Evolutionary conservation across 257 asterid species (phyloP).

Genomic region (Solanum neorickii): DNA sequence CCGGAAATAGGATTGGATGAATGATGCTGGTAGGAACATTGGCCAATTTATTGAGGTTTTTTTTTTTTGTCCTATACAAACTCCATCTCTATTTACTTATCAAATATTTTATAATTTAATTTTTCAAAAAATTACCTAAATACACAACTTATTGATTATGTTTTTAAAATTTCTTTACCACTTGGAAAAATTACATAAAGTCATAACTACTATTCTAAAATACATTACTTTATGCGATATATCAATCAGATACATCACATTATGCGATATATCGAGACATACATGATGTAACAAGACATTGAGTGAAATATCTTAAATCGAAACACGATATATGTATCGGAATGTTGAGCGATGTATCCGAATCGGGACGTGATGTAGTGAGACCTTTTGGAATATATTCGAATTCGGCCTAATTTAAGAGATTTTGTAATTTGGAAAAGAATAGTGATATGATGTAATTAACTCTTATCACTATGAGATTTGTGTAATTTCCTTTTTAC

Average conservation of each 20-base stretch:
- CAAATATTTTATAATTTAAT: too few relatives aligned
- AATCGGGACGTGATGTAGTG: background rate
- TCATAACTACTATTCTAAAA: too few relatives aligned
- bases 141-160: too few relatives aligned
- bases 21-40: background rate
- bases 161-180: too few relatives aligned
- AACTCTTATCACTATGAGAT: too few relatives aligned
- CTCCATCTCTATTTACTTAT: too few relatives aligned
- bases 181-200: too few relatives aligned
- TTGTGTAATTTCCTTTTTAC: too few relatives aligned
- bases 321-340: too few relatives aligned
- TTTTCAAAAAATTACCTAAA: background rate
- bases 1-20: background rate
- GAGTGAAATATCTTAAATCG: too few relatives aligned
- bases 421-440: too few relatives aligned
- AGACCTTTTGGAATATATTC: background rate
- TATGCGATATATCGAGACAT: too few relatives aligned
- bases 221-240: background rate
- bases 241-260: background rate
- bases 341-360: background rate
- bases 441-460: background rate
- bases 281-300: background rate
- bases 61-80: background rate
- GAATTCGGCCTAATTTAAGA: background rate
- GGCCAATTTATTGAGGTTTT: background rate